A percentile compares a stretch with the other conserved stretches of the same genome.
Evolutionary conservation across 2,329 filamentous ascomycete species (phyloP).

Genomic region (Aphanoascus verrucosus): DNA sequence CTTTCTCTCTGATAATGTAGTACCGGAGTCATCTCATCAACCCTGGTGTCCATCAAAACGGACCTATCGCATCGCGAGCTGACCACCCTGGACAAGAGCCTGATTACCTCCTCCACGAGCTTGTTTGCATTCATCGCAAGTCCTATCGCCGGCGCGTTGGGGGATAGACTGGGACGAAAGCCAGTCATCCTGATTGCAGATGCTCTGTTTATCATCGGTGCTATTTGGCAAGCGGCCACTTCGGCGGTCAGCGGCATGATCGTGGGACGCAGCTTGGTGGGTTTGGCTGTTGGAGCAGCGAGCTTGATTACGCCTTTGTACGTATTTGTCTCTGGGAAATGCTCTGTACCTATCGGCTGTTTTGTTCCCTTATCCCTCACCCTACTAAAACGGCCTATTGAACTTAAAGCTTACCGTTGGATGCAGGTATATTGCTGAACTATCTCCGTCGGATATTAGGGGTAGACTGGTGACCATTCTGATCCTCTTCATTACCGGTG

Average conservation of each 20-base stretch:
- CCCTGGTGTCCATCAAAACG: slow-evolving; percentile 45
- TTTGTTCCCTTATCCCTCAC: neutral
- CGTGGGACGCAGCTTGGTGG: slow-evolving; percentile 37
- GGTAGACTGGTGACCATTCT: slow-evolving; percentile 74
- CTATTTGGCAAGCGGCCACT: slow-evolving; percentile 34
- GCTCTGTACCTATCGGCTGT: neutral
- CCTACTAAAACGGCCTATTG: neutral
- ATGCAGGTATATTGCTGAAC: slow-evolving; percentile 65
- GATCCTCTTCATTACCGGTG: slow-evolving; percentile 71
- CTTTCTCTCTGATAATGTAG: slow-evolving; percentile 23
- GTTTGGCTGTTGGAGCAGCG: slow-evolving; percentile 38
- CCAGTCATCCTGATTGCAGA: slow-evolving; percentile 40
- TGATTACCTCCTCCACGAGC: slow-evolving; percentile 49
- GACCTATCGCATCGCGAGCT: slow-evolving; percentile 42
- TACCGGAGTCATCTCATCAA: slow-evolving; percentile 52
- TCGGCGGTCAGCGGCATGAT: slow-evolving; percentile 38
- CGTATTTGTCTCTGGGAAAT: slow-evolving; percentile 17
- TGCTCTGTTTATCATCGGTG: slow-evolving; percentile 36
- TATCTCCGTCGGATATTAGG: slow-evolving; percentile 64
- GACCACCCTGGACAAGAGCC: slow-evolving; percentile 47
- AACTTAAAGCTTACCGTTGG: neutral
- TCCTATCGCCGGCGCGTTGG: slow-evolving; percentile 44
- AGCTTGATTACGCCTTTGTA: slow-evolving; percentile 71
- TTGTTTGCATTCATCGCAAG: slow-evolving; percentile 48
- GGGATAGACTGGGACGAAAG: slow-evolving; percentile 40